Percentiles rank a stretch among this genome's conserved stretches.
Evolutionary conservation across 371 early-diverging fungal genomes (phyloP).

Genomic region (Zychaea mexicana): DNA sequence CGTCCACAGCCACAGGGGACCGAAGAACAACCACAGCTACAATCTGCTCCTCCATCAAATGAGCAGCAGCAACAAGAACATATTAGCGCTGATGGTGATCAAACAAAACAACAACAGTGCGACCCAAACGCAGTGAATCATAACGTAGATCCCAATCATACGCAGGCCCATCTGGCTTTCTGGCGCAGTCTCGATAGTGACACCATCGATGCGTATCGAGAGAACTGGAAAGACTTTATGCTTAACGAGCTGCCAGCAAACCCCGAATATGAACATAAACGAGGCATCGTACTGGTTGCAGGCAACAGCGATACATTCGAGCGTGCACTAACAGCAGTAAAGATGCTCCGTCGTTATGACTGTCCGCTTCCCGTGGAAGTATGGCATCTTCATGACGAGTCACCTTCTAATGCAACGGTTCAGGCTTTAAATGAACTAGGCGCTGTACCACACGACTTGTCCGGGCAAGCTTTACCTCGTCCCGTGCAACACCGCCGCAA

Average conservation of each 20-base stretch:
- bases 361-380: conserved; percentile 38
- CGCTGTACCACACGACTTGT: conserved; percentile 30
- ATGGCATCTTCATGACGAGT: conserved; percentile 46
- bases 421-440: conserved; percentile 15
- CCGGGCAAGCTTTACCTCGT: conserved; percentile 24
- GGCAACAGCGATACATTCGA: conserved; percentile 46
- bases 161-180: conserved; percentile 32
- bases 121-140: conserved; percentile 6
- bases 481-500: conserved; percentile 28
- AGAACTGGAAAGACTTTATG: conserved; percentile 38
- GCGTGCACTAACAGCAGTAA: conserved; percentile 33
- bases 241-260: background rate
- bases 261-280: conserved; percentile 11
- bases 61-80: background rate
- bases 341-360: conserved; percentile 25
- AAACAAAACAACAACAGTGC: background rate
- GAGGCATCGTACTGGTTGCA: conserved; percentile 45
- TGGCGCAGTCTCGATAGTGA: conserved; percentile 25
- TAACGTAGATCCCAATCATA: conserved; percentile 45
- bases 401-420: conserved; percentile 16
- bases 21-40: background rate
- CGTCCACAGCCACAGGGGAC: background rate
- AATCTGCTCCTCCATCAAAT: background rate
- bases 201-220: conserved; percentile 19
- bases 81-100: background rate